Evolutionary conservation across 2,329 filamentous ascomycete species (phyloP).

Genomic region (Trichoderma atroviride): DNA sequence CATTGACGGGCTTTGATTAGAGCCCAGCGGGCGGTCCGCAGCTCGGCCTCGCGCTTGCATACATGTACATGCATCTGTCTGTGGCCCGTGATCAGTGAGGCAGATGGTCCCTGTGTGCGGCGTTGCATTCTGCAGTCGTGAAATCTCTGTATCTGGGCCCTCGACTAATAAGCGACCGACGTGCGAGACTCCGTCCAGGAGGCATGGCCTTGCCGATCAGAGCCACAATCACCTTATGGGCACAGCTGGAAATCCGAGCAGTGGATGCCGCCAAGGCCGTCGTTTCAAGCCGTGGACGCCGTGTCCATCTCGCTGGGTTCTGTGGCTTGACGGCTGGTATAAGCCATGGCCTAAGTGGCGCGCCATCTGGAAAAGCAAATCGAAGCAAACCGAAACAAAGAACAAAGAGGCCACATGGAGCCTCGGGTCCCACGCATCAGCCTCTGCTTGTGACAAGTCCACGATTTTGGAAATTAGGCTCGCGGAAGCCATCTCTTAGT

Average conservation of each 20-base stretch:
- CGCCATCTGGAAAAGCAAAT: background rate
- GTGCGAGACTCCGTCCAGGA: background rate
- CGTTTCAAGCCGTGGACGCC: background rate
- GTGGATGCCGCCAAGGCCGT: slow-evolving; percentile 6
- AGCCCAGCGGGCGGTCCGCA: slow-evolving; percentile 6
- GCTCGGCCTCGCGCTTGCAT: slow-evolving; percentile 24
- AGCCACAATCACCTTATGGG: slow-evolving; percentile 23
- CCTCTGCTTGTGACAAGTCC: background rate
- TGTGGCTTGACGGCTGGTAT: slow-evolving; percentile 18
- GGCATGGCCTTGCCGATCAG: slow-evolving; percentile 21
- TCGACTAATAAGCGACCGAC: background rate
- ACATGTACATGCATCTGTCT: slow-evolving; percentile 13
- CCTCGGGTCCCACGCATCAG: background rate
- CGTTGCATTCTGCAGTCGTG: background rate
- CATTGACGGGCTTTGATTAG: slow-evolving; percentile 4
- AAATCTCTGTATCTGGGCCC: background rate
- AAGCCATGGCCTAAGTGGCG: slow-evolving; percentile 16
- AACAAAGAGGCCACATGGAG: background rate
- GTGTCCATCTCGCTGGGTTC: slow-evolving; percentile 2
- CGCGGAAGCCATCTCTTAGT: background rate
- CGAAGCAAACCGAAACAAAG: background rate
- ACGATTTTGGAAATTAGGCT: background rate
- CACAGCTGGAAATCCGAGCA: background rate
- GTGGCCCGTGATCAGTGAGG: slow-evolving; percentile 10
- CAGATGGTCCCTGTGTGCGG: no score